Evolutionary conservation across 1,139 yeast species (phyloP).

Genomic region (Hansenula sp.): DNA sequence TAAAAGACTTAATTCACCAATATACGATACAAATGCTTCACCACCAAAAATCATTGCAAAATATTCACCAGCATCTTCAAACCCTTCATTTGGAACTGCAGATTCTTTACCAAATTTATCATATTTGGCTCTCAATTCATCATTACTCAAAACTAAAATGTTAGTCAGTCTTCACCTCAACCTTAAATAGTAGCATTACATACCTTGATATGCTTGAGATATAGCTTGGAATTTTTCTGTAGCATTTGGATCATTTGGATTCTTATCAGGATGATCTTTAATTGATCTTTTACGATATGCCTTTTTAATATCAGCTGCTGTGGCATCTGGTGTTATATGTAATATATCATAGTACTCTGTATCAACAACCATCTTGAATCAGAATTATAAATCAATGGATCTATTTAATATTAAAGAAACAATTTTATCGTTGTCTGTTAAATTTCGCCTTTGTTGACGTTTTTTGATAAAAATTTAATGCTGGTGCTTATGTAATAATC

Average conservation of each 20-base stretch:
- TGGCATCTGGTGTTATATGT: slow-evolving; percentile 61
- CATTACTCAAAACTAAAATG: slow-evolving; percentile 63
- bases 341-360: slow-evolving; percentile 80
- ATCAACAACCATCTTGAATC: slow-evolving; percentile 68
- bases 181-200: neutral
- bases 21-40: slow-evolving; percentile 80
- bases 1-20: slow-evolving; percentile 86
- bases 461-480: no score
- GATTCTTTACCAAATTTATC: slow-evolving; percentile 85
- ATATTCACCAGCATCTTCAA: slow-evolving; percentile 86
- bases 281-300: slow-evolving; percentile 89
- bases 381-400: neutral
- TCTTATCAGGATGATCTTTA: slow-evolving; percentile 87
- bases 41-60: slow-evolving; percentile 91
- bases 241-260: slow-evolving; percentile 74
- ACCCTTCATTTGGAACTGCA: slow-evolving; percentile 77
- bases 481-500: no score
- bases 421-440: no score
- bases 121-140: slow-evolving; percentile 65
- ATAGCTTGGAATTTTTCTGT: slow-evolving; percentile 55
- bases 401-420: no score
- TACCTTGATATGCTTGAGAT: slow-evolving; percentile 62
- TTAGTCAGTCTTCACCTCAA: no score
- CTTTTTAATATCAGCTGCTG: slow-evolving; percentile 78
- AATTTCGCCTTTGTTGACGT: no score